Base-by-base conservation (phyloP, 805 yeast genomes). In the Danielia reshetovae region DNA sequence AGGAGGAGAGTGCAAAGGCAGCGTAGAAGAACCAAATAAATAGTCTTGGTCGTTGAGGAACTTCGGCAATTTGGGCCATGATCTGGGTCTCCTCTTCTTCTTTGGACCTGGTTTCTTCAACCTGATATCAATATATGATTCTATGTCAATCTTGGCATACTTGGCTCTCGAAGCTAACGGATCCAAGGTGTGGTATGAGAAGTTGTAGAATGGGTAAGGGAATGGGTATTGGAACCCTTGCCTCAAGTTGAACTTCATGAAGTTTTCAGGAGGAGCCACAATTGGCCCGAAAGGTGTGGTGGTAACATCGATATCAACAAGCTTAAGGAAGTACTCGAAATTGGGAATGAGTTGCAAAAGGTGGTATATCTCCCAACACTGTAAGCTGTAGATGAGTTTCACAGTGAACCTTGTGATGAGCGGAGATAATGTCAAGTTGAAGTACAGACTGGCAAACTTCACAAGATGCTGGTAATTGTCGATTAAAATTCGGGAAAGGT, bases 351-450 rank as follows among this genome's bases (percentile, higher is more conserved):
- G 36, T 27, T 55, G 47, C 8, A 67, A 38, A 7, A 68, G 50
- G 44, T 68, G 73, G 42, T 66, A 65, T 7, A 64, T 54, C 39
- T 68, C 73, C 73, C 73, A 68, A 42, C 63, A 68, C 39, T 67
- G 61, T 11, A 68, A 45, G 11, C 55, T 45, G 42, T 68, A 64
- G 8, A 67, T 52, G 22, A 66, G 39, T 29, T 59, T 61, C 14
- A 68, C 73, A 36, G 62, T 39, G 38, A 48, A 68, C 35, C 55
- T 55, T n/a, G 69, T 67, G n/a, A 65, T 44, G 22, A 56, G 65
- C 9, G 68, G 56, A 7, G 67, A 48, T n/a, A 68, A 46, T 2
- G 66, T 49, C 31, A 67, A 41, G 46, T 66, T 64, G 48, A 57
- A 57, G 43, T 67, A 66, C 34, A 57, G 54, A 4, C 61, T 51